Conservation (phyloP, 768 basidiomycete genomes). For the Pleurotus pulmonarius region DNA sequence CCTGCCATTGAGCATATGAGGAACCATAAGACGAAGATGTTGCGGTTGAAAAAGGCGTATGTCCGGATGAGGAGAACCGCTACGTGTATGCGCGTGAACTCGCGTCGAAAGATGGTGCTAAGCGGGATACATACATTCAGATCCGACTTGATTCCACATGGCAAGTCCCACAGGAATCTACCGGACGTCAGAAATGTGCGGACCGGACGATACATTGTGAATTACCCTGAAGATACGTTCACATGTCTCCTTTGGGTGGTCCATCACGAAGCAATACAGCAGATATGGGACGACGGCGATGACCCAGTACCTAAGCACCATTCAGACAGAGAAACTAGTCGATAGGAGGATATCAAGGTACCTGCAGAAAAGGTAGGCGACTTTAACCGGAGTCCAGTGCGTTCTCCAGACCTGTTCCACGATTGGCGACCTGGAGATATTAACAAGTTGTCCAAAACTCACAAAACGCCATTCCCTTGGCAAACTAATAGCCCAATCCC, state of each 20-base stretch:
- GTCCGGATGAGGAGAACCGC: slow-evolving; percentile 80
- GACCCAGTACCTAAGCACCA: slow-evolving; percentile 67
- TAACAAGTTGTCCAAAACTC: slow-evolving; percentile 19
- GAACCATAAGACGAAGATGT: slow-evolving; percentile 58
- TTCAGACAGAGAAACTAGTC: slow-evolving; percentile 8
- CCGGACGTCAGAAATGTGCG: background rate
- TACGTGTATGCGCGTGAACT: slow-evolving; percentile 25
- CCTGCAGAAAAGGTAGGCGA: slow-evolving; percentile 84
- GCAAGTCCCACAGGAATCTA: slow-evolving; percentile 79
- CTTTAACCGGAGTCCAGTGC: slow-evolving; percentile 80
- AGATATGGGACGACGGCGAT: slow-evolving; percentile 76
- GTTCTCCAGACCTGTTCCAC: slow-evolving; percentile 70
- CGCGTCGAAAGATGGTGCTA: slow-evolving; percentile 5
- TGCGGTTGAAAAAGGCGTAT: slow-evolving; percentile 84
- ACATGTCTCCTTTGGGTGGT: slow-evolving; percentile 63
- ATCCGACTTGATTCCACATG: slow-evolving; percentile 86
- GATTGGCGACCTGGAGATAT: slow-evolving; percentile 16
- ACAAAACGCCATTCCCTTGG: slow-evolving; percentile 79
- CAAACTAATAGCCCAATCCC: slow-evolving; percentile 83
- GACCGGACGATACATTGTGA: background rate
- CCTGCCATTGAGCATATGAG: slow-evolving; percentile 66
- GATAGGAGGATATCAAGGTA: slow-evolving; percentile 29
- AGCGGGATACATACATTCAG: slow-evolving; percentile 52
- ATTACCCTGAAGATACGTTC: slow-evolving; percentile 65
- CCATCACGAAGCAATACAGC: slow-evolving; percentile 69